Base-by-base conservation (phyloP, 352 stramenopile species). In the Bremia lactucae region DNA sequence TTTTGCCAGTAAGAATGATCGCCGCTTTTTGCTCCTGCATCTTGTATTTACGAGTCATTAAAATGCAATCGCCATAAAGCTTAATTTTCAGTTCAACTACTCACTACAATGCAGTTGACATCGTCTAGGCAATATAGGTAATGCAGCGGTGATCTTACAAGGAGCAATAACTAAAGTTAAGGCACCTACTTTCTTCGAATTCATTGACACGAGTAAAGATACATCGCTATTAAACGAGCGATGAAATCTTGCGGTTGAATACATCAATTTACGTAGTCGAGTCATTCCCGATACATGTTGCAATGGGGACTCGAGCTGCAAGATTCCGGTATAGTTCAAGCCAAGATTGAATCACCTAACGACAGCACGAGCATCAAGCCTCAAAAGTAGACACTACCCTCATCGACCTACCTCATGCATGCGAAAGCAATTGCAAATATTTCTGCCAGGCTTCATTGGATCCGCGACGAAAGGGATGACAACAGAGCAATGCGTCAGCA, bases 381-480 rank as follows among this genome's bases (percentile, higher is more conserved):
- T 6, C 9, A 26, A 3, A 23, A n/a, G 31, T 23, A 19, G 31
- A 24, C 6, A 29, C 18, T 2, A 4, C 18, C 6, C n/a, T 21
- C 15, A 9, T 31, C 20, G 14, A 7, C 49, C 35, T 23, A 83
- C 77, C 62, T 92, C 72, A 31, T 75, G 68, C 67, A 92, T 87
- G 16, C 77, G 74, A 42, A 89, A 92, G 31, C 72, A 76, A 48
- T 85, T 88, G 42, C 76, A 80, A 36, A 92, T 83, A 49, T 55
- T 83, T 43, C 72, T 63, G 19, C 60, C 66, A 20, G 56, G 49
- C 25, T 75, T 74, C 40, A 92, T 82, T 7, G 80, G 80, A 54
- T 92, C 80, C 11, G 68, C 47, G 31, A 92, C 83, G 50, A 71
- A 84, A 5, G 76, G 72, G 4, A 67, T 65, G 9, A 86, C 61